A percentile compares a stretch with the other conserved stretches of the same genome.
These are phyloP conservation scores for Acacia concinna DNA, from an alignment of 331 rosid genomes.

Conservation along the genomic window DNA sequence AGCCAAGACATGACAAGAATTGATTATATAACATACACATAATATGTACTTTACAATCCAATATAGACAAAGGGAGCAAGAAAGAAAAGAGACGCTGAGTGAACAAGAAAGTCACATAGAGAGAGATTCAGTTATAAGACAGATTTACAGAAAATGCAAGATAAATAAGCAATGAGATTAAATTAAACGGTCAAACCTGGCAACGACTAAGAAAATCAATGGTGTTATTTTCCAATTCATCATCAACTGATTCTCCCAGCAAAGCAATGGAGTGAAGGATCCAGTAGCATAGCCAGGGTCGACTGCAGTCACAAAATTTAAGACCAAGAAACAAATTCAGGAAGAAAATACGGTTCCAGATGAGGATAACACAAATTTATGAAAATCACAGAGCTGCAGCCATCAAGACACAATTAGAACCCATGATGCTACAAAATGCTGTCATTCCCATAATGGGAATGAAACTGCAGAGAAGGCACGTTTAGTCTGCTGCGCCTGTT, in stretches of 20 bases:
- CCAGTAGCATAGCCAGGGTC: slow-evolving; percentile 98
- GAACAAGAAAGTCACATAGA: not conserved
- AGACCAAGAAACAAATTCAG: not conserved
- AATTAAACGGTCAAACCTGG: slow-evolving; percentile 50
- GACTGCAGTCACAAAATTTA: slow-evolving; percentile 50
- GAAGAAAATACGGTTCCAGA: not conserved
- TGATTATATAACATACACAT: not conserved
- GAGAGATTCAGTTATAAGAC: not conserved
- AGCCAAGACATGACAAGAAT: not conserved
- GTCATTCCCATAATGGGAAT: not conserved
- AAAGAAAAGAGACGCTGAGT: not conserved
- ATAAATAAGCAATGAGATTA: not conserved
- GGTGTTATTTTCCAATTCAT: slow-evolving; percentile 48
- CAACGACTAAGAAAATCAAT: slow-evolving; percentile 79
- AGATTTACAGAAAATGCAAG: not conserved
- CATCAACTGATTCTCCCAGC: slow-evolving; percentile 66
- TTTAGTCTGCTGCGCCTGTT: not conserved
- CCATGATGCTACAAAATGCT: not conserved
- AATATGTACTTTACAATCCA: not conserved
- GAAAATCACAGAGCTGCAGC: not conserved
- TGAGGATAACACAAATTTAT: not conserved
- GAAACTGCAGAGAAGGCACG: not conserved
- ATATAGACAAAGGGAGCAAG: not conserved
- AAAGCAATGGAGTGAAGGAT: slow-evolving; percentile 81
- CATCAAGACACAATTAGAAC: not conserved